phyloP scores from a whole-genome alignment of 1,284 basidiomycete genomes.

The Tremellales sp. region DNA sequence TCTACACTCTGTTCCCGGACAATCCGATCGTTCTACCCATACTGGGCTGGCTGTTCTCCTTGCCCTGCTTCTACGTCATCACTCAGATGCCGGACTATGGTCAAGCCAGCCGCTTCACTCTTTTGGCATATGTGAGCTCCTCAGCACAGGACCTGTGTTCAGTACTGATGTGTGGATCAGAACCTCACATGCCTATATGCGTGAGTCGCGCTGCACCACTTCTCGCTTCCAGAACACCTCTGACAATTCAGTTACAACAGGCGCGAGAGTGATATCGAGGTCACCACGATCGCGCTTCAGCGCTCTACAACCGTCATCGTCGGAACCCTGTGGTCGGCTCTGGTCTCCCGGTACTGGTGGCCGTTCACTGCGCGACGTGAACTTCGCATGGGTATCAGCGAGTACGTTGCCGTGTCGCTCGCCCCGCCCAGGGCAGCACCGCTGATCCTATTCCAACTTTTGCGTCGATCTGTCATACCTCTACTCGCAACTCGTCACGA shows the following conservation, averaged over 20 bases:
- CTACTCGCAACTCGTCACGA: conserved; percentile 46
- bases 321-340: conserved; percentile 82
- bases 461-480: conserved; percentile 49
- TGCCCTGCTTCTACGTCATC: conserved; percentile 92
- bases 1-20: conserved; percentile 72
- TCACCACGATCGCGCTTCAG: conserved; percentile 67
- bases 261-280: conserved; percentile 64
- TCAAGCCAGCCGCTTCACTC: conserved; percentile 77
- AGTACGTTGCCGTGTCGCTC: conserved; percentile 62
- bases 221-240: background rate
- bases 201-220: conserved; percentile 53
- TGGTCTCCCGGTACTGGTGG: conserved; percentile 90
- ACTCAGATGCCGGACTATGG: conserved; percentile 68
- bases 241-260: conserved; percentile 71
- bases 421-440: conserved; percentile 29
- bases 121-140: conserved; percentile 57
- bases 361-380: conserved; percentile 87
- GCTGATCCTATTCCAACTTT: conserved; percentile 27
- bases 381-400: conserved; percentile 75
- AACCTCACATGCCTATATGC: conserved; percentile 86
- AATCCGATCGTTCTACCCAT: conserved; percentile 69
- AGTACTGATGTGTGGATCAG: too few species aligned
- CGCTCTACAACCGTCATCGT: conserved; percentile 76
- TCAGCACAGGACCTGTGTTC: too few species aligned
- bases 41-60: conserved; percentile 83